Percentiles rank a stretch among this genome's conserved stretches.
Evolutionary conservation across 2,329 filamentous ascomycete species (phyloP).

Genomic region (Talaromyces sp.): DNA sequence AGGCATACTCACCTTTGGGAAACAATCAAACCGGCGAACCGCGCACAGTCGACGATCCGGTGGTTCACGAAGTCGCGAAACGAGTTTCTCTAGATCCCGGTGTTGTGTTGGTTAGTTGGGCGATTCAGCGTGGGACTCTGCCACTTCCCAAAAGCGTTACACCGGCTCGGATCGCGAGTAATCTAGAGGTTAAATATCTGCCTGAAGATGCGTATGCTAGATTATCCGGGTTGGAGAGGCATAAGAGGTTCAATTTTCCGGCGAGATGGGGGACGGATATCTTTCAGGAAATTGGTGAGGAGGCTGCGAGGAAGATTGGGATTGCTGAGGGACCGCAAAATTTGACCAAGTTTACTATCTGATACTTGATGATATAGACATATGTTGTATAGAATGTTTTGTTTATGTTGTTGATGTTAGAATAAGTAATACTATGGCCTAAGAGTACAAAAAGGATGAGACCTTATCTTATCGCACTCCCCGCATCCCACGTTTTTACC

Average conservation of each 20-base stretch:
- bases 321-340: background rate
- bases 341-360: background rate
- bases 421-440: no score
- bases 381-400: no score
- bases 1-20: slow-evolving; percentile 40
- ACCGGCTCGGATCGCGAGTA: slow-evolving; percentile 46
- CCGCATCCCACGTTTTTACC: no score
- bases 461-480: no score
- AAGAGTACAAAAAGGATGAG: no score
- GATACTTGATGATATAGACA: background rate
- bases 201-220: slow-evolving; percentile 31
- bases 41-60: slow-evolving; percentile 50
- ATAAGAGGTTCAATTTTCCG: slow-evolving; percentile 35
- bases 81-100: slow-evolving; percentile 56
- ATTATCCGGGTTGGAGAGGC: slow-evolving; percentile 32
- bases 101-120: slow-evolving; percentile 52
- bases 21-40: slow-evolving; percentile 23
- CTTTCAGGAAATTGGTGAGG: slow-evolving; percentile 32
- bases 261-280: slow-evolving; percentile 36
- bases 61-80: slow-evolving; percentile 58
- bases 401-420: background rate
- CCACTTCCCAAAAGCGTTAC: slow-evolving; percentile 55
- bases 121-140: slow-evolving; percentile 49
- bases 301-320: background rate
- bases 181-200: slow-evolving; percentile 37